phyloP scores from a whole-genome alignment of 805 yeast species.

The Candida alai region DNA sequence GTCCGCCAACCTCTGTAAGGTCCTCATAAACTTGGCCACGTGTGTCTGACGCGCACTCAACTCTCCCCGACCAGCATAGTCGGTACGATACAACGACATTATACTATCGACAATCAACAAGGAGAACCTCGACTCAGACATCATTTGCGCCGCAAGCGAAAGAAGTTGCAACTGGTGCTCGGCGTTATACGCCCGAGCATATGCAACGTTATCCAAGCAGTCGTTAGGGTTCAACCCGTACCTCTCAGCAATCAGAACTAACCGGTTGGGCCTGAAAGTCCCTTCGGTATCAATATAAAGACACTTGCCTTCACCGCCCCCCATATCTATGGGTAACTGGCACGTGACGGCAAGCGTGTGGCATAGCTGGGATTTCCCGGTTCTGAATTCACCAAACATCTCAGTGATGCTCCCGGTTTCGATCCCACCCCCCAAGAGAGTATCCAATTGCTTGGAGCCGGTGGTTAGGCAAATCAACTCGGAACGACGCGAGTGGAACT shows the following conservation, averaged over 20 bases:
- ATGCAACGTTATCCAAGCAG: slow-evolving; percentile 95
- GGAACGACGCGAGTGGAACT: slow-evolving; percentile 83
- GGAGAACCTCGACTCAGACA: slow-evolving; percentile 91
- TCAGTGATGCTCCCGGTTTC: slow-evolving; percentile 98
- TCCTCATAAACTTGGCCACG: slow-evolving; percentile 89
- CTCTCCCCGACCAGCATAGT: slow-evolving; percentile 93
- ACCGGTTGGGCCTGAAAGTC: slow-evolving; percentile 88
- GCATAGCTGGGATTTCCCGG: slow-evolving; percentile 96
- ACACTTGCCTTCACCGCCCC: slow-evolving; percentile 98
- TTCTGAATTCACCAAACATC: slow-evolving; percentile 94
- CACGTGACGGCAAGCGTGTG: slow-evolving; percentile 97
- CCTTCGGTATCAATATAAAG: slow-evolving; percentile 96
- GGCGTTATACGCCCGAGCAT: slow-evolving; percentile 95
- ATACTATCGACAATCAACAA: slow-evolving; percentile 92
- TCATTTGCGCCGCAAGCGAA: slow-evolving; percentile 90
- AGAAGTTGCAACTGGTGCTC: slow-evolving; percentile 89
- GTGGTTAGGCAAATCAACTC: slow-evolving; percentile 92
- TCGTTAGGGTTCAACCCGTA: slow-evolving; percentile 90
- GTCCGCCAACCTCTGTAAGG: slow-evolving; percentile 89
- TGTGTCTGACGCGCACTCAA: slow-evolving; percentile 91
- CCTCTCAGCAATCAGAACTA: slow-evolving; percentile 85
- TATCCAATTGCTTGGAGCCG: slow-evolving; percentile 91
- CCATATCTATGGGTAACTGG: slow-evolving; percentile 93
- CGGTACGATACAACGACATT: slow-evolving; percentile 95
- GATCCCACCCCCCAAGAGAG: slow-evolving; percentile 91